Evolutionary conservation across 2,329 filamentous ascomycete species (phyloP), one percentile per base, ranked within the genome.

Genomic region (Dactylellina cionopaga): DNA sequence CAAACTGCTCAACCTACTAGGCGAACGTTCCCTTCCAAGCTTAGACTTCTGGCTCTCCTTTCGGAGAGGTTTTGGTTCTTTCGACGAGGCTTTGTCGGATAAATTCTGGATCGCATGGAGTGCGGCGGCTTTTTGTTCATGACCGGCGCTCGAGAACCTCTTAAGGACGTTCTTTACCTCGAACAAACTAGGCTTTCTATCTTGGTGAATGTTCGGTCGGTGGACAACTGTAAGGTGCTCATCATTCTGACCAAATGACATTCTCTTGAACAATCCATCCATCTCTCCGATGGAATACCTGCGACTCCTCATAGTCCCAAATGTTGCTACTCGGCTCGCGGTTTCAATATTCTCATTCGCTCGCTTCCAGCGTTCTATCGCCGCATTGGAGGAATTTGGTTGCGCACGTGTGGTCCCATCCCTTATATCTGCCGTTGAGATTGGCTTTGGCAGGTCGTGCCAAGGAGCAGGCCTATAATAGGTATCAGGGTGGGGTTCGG

Each of bases 311-410:
- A 76, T 74, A 22, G 76, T 78, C 75, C 75, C 73, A 77, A 69
- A 79, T 58, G 55, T 77, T 51, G 72, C 77, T 75, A 76, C 58
- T 75, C 82, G 77, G 29, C 81, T 82, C 39, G 81, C 79, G n/a
- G 81, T 80, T 47, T 83, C 80, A 5, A 84, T 79, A 25, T 83
- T 81, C 62, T 84, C 83, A 2, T 83, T 80, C 65, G 81, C 79
- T 35, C 77, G 74, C 17, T 79, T 79, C 77, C 82, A 85, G 33
- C 80, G 79, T 78, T 79, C 80, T 75, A 85, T 85, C 6, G 83
- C 84, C 24, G 83, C 82, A 59, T 83, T 84, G 0, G 84, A 82
- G 2, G 83, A 84, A 31, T 78, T 75, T 15, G 83, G 83, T 62
- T 84, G 83, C 39, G 81, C 82, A 27, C 76, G 77, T 10, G 78